Percentiles rank a stretch among this genome's conserved stretches.
These are phyloP conservation scores for Glycine soja DNA, from an alignment of 306 rosid genomes.

Conservation along the genomic window DNA sequence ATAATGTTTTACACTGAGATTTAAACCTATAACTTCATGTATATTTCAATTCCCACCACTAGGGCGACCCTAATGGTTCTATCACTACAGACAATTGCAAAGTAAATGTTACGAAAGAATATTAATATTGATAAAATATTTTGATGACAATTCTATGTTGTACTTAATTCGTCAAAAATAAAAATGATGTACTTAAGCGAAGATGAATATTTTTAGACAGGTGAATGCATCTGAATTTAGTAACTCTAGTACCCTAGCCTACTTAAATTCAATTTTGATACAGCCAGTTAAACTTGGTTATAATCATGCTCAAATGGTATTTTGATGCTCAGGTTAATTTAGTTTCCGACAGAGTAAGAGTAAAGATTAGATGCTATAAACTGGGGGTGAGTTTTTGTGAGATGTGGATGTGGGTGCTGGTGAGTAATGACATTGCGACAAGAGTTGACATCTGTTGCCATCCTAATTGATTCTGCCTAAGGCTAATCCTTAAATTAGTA, in stretches of 20 bases:
- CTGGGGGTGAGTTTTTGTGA: no score
- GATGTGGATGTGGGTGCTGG: neutral
- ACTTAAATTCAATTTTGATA: neutral
- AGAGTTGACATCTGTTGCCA: neutral
- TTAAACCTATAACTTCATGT: no score
- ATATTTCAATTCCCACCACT: no score
- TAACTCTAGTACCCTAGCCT: neutral
- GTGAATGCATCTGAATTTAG: slow-evolving; percentile 18
- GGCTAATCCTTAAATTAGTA: neutral
- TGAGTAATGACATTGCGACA: neutral
- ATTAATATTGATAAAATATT: slow-evolving; percentile 16
- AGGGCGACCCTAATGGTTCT: no score
- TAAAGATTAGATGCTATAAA: no score
- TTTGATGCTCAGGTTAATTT: neutral
- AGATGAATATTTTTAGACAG: slow-evolving; percentile 6
- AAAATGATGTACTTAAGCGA: neutral
- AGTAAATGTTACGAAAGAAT: slow-evolving; percentile 15
- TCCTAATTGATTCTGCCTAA: neutral
- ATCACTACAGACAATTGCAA: neutral
- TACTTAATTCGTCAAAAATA: neutral
- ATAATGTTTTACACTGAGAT: no score
- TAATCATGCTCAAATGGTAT: neutral
- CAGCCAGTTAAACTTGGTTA: neutral
- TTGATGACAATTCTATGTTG: slow-evolving; percentile 9
- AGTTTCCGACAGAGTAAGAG: neutral